A percentile compares a stretch with the other conserved stretches of the same genome.
phyloP scores from a whole-genome alignment of 2,329 filamentous ascomycete genomes.

The Pseudogymnoascus sp. region DNA sequence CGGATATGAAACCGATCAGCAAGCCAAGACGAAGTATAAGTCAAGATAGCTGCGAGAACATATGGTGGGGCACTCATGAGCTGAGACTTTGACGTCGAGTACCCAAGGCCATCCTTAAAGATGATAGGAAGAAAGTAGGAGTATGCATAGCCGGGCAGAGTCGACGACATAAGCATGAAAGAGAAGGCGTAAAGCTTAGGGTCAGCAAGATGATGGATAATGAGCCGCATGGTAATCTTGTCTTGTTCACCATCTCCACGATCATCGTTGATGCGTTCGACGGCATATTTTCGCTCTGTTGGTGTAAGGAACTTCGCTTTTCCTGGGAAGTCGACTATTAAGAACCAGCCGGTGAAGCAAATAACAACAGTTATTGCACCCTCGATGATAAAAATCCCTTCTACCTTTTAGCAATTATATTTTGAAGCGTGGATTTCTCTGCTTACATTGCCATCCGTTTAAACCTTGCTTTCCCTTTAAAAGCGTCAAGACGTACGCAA shows the following conservation, averaged over 20 bases:
- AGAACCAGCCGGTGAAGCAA: conserved; percentile 38
- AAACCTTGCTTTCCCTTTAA: conserved; percentile 23
- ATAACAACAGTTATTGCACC: conserved; percentile 26
- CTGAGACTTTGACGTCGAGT: conserved; percentile 25
- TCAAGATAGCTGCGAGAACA: conserved; percentile 14
- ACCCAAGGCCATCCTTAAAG: conserved; percentile 21
- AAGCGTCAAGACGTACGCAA: conserved; percentile 30
- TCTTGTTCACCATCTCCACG: conserved; percentile 10
- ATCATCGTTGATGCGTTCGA: conserved; percentile 35
- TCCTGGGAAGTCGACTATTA: conserved; percentile 36
- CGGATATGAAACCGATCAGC: not conserved
- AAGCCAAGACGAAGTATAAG: not conserved
- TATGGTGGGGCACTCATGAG: conserved; percentile 27
- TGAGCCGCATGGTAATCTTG: not conserved
- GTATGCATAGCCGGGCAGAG: not conserved
- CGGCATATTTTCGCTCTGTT: conserved; percentile 36
- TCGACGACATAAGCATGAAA: not conserved
- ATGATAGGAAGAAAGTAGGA: not conserved
- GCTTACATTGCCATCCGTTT: conserved; percentile 30
- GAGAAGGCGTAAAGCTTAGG: not conserved
- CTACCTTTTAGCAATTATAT: not conserved
- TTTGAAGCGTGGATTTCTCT: not conserved
- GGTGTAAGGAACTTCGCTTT: conserved; percentile 37
- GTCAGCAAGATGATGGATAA: not conserved
- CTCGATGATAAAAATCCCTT: not conserved